Evolutionary conservation across 495 filamentous ascomycete genomes (phyloP).

Genomic region (Amphirosellinia nigrospora): DNA sequence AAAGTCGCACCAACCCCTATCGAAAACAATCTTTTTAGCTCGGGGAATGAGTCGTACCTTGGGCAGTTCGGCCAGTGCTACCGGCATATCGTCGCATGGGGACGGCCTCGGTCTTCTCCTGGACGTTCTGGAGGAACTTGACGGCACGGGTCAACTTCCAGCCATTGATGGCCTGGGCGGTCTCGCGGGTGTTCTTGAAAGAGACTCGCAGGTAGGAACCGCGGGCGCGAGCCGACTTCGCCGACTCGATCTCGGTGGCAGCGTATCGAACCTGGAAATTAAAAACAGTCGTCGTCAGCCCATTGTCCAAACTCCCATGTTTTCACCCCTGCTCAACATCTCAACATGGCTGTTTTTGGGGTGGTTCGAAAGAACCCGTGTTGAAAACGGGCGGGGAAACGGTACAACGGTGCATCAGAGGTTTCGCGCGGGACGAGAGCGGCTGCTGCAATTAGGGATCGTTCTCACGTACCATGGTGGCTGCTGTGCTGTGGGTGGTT

Average conservation of each 20-base stretch:
- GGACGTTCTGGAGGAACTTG: slow-evolving; percentile 95
- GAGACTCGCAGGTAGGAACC: slow-evolving; percentile 98
- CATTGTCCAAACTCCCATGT: background rate
- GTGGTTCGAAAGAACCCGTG: background rate
- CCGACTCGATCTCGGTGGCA: slow-evolving; percentile 81
- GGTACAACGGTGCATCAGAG: slow-evolving; percentile 10
- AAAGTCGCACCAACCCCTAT: background rate
- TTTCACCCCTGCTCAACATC: slow-evolving; percentile 22
- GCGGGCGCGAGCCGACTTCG: slow-evolving; percentile 95
- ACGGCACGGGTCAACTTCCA: slow-evolving; percentile 97
- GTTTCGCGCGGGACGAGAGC: slow-evolving; percentile 17
- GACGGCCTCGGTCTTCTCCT: slow-evolving; percentile 92
- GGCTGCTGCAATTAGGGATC: slow-evolving; percentile 9
- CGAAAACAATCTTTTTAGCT: background rate
- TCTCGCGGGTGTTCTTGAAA: slow-evolving; percentile 99
- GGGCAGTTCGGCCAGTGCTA: slow-evolving; percentile 88
- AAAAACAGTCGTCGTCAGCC: slow-evolving; percentile 22
- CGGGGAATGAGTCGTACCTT: slow-evolving; percentile 73
- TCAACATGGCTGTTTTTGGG: slow-evolving; percentile 1
- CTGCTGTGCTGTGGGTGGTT: slow-evolving; percentile 41
- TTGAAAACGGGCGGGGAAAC: slow-evolving; percentile 13
- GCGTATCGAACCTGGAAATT: slow-evolving; percentile 90
- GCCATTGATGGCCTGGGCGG: slow-evolving; percentile 97
- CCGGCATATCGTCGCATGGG: slow-evolving; percentile 96
- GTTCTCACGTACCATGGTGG: slow-evolving; percentile 40